These are phyloP conservation scores for Hymenoscyphus repandus DNA, from an alignment of 2,329 filamentous ascomycete species.

Conservation along the genomic window DNA sequence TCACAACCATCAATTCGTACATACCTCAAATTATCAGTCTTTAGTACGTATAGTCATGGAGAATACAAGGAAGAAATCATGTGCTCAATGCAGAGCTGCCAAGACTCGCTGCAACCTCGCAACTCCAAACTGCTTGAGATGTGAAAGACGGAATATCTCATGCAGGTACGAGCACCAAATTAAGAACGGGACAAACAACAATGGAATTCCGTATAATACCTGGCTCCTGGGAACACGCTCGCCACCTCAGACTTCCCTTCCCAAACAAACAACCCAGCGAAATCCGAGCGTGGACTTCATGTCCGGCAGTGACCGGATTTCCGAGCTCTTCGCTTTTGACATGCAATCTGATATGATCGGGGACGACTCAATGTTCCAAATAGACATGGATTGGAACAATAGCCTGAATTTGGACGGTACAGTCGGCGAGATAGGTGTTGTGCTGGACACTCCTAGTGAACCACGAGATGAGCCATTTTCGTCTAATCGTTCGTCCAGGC, in stretches of 20 bases:
- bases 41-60: neutral
- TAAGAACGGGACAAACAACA: neutral
- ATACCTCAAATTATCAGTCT: neutral
- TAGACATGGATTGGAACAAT: constrained; percentile 1
- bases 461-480: neutral
- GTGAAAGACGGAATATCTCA: constrained; percentile 5
- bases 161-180: constrained; percentile 9
- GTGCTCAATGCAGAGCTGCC: constrained; percentile 8
- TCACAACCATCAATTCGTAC: neutral
- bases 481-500: neutral
- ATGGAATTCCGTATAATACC: constrained; percentile 1
- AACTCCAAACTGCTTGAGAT: constrained; percentile 11
- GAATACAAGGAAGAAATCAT: constrained; percentile 13
- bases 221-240: constrained; percentile 4
- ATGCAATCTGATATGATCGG: neutral
- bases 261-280: neutral
- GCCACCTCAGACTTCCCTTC: neutral
- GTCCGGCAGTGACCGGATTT: neutral
- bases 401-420: neutral
- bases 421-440: neutral
- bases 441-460: neutral
- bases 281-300: neutral
- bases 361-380: neutral
- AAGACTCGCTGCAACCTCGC: constrained; percentile 16
- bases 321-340: constrained; percentile 7